These are phyloP conservation scores for Saprolegnia diclina DNA, from an alignment of 352 stramenopile species.

Conservation along the genomic window DNA sequence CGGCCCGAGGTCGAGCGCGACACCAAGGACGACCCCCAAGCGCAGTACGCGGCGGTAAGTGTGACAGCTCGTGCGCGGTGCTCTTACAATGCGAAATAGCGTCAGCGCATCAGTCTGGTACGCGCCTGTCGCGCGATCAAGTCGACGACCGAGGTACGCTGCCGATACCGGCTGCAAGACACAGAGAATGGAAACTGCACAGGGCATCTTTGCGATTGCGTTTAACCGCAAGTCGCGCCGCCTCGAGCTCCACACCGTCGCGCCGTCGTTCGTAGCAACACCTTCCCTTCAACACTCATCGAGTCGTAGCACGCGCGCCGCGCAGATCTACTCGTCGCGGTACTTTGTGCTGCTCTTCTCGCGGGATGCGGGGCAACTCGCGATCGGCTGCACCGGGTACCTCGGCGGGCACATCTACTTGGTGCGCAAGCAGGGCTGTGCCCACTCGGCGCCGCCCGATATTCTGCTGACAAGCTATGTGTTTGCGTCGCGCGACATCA, in stretches of 20 bases:
- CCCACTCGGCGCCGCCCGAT: conserved; percentile 1
- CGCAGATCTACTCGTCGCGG: background rate
- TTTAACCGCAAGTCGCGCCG: background rate
- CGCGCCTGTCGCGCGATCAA: conserved; percentile 4
- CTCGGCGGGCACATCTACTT: background rate
- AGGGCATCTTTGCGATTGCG: conserved; percentile 15
- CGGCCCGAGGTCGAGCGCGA: too few species aligned
- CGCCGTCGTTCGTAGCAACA: background rate
- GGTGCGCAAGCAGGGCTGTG: background rate
- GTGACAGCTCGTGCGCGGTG: background rate
- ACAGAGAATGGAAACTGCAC: background rate
- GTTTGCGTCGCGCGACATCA: background rate
- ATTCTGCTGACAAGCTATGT: background rate
- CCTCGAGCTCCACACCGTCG: conserved; percentile 8
- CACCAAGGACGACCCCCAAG: conserved; percentile 8
- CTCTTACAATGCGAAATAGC: background rate
- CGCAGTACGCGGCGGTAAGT: conserved; percentile 2
- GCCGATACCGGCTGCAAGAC: background rate
- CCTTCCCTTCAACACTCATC: background rate
- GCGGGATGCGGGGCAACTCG: background rate
- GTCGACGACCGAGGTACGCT: background rate
- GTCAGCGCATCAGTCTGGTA: background rate
- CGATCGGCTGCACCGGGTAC: conserved; percentile 2
- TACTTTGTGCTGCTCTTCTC: conserved; percentile 14
- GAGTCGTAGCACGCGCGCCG: background rate